Evolutionary conservation across 805 yeast genomes (phyloP).

Genomic region (Candida namnaoensis): DNA sequence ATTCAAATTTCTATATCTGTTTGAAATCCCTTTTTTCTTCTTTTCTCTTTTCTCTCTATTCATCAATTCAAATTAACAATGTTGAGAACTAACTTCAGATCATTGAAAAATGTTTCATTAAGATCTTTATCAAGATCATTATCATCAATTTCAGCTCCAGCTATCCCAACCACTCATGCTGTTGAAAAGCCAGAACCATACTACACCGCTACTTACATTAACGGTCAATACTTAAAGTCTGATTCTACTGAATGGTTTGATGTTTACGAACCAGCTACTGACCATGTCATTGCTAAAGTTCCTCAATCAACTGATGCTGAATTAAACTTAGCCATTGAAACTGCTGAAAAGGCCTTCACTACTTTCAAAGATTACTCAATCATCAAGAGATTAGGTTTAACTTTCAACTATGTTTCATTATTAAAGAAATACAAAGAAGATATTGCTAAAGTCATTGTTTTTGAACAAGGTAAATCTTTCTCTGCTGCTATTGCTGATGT

Average conservation of each 20-base stretch:
- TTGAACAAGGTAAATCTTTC: conserved; percentile 73
- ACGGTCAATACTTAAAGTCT: conserved; percentile 38
- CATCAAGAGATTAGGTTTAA: conserved; percentile 50
- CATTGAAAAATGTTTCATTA: background rate
- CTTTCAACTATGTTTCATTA: conserved; percentile 59
- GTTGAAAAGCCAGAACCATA: conserved; percentile 32
- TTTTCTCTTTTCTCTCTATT: too few relatives aligned
- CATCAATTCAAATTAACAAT: background rate
- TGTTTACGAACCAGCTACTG: conserved; percentile 70
- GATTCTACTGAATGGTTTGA: conserved; percentile 54
- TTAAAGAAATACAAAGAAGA: conserved; percentile 60
- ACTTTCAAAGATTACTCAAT: conserved; percentile 41
- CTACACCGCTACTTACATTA: conserved; percentile 38
- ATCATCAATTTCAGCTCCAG: conserved; percentile 15
- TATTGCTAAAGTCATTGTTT: conserved; percentile 53
- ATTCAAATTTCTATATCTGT: too few relatives aligned
- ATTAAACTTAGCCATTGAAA: conserved; percentile 52
- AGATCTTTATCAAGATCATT: conserved; percentile 1
- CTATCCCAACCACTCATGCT: conserved; percentile 34
- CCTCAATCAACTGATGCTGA: conserved; percentile 68
- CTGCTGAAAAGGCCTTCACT: conserved; percentile 57
- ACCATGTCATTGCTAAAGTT: conserved; percentile 53
- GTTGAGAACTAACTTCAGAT: background rate
- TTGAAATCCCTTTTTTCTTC: too few relatives aligned
- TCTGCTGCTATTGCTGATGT: conserved; percentile 72